A percentile compares a stretch with the other conserved stretches of the same genome.
These are phyloP conservation scores for Thalassia testudinum DNA, from an alignment of 116 monocot species.

Conservation along the genomic window DNA sequence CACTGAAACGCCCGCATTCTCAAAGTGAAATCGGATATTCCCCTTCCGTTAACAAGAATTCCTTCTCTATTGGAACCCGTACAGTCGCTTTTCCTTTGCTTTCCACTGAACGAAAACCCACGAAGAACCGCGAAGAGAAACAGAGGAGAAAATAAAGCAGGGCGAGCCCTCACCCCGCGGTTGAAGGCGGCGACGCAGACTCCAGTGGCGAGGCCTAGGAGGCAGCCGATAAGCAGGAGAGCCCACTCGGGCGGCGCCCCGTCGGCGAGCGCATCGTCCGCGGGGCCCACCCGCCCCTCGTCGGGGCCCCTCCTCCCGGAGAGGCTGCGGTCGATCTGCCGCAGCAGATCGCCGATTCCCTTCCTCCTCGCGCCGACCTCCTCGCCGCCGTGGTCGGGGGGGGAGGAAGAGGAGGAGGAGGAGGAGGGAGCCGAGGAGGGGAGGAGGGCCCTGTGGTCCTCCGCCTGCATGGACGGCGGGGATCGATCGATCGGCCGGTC, in stretches of 20 bases:
- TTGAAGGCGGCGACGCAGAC: conserved; percentile 93
- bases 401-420: neutral
- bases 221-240: conserved; percentile 85
- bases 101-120: too few relatives aligned
- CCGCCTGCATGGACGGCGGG: neutral
- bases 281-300: neutral
- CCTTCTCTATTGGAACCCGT: too few relatives aligned
- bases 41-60: too few relatives aligned
- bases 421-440: neutral
- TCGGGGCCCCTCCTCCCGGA: conserved; percentile 13
- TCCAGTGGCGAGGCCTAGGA: conserved; percentile 88
- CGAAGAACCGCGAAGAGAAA: too few relatives aligned
- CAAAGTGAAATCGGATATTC: too few relatives aligned
- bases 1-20: too few relatives aligned
- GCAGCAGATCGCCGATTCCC: conserved; percentile 40
- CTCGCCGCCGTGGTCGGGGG: neutral
- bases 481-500: too few relatives aligned
- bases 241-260: conserved; percentile 99
- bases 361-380: conserved; percentile 15
- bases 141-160: too few relatives aligned
- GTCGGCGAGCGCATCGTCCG: conserved; percentile 46
- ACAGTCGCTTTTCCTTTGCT: too few relatives aligned
- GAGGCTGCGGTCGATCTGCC: conserved; percentile 32
- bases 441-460: neutral
- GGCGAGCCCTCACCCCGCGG: conserved; percentile 84